Evolutionary conservation across 140 eudicot species (phyloP), one percentile per base, ranked within the genome.

Genomic region (Bidens hawaiensis): DNA sequence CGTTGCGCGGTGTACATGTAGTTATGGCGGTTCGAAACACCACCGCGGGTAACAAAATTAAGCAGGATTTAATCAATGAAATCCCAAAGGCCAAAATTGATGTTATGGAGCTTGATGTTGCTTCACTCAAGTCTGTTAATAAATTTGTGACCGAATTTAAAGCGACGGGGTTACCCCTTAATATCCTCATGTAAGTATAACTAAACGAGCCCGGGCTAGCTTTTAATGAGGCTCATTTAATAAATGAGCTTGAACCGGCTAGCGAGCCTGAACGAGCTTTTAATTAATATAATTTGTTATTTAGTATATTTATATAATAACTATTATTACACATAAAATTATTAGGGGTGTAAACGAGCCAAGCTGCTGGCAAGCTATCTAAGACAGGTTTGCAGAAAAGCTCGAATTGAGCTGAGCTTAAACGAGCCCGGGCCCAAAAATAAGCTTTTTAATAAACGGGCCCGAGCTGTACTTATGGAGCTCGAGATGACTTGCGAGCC

Each of bases 1-100:
- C 80, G 3, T 46, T 67, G 75, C 79, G 75, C 26, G 95, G 97
- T 10, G 95, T 77, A 31, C 95, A 89, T 81, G 93, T 89, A 6
- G 73, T 89, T 42, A 85, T 89, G 89, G 95, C 95, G 25, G 95
- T 89, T 5, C 80, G 97, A 50, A 83, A 85, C 75, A 69, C 75
- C 48, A 77, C 77, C 2, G 76, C 83, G 8, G 93, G 97, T n/a
- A 64, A 30, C 51, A 75, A 80, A 47, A 74, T 89, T 17, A 85
- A 76, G 72, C 89, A 83, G 60, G 55, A 66, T 6, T 40, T 89
- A 66, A 64, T 78, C 31, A 47, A 75, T 3, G 75, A 89, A 38
- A 72, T 78, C 26, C 95, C 97, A 0, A 31, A 73, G 27, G 95
- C 97, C n/a, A 89, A 89, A 75, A 48, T 89, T 15, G 95, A 85